Base-by-base conservation (phyloP, 2,329 filamentous ascomycete genomes). In the Colletotrichum orchidophilum region DNA sequence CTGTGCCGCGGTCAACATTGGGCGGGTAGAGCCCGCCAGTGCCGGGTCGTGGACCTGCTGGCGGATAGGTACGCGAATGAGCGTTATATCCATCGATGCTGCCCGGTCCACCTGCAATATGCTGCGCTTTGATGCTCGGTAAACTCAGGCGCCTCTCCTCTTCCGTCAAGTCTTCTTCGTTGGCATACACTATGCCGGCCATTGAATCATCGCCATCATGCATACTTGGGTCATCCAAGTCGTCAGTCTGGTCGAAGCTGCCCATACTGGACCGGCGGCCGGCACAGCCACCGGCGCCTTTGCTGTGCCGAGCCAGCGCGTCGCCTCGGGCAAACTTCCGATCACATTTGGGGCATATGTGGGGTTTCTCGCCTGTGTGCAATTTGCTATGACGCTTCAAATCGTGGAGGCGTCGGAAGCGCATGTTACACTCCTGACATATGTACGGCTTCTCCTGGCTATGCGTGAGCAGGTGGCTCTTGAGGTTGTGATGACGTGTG, bases 361-460 rank as follows among this genome's bases (percentile, higher is more conserved):
- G 96, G 13, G 95, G 95, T 77, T 97, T 92, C 84, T 99, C 96
- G 66, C 96, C 96, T 0, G 96, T 98, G 79, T 99, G 96, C 26
- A 99, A 88, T 83, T 99, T 99, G 74, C 93, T 95, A 80, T 99
- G 96, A 50, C 96, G 91, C 84, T 99, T 99, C 75, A 99, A 83
- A 78, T 99, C 96, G 79, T 99, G 96, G 62, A 98, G 86, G 74
- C 96, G 91, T 66, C 96, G 90, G 82, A 99, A 99, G 63, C 96
- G 91, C 81, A 96, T 94, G 76, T 96, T 90, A 80, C 96, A 99
- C n/a, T 94, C 94, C 73, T 94, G 92, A 79, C 96, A 99, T 31
- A 96, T 90, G 78, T 96, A 99, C 0, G 96, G 96, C 82, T 99
- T 99, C 81, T 99, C 96, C 85, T 99, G 96, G 77, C 95, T 98